Evolutionary conservation across 164 flowering plant genomes (phyloP).

Genomic region (Aristolochia californica): DNA sequence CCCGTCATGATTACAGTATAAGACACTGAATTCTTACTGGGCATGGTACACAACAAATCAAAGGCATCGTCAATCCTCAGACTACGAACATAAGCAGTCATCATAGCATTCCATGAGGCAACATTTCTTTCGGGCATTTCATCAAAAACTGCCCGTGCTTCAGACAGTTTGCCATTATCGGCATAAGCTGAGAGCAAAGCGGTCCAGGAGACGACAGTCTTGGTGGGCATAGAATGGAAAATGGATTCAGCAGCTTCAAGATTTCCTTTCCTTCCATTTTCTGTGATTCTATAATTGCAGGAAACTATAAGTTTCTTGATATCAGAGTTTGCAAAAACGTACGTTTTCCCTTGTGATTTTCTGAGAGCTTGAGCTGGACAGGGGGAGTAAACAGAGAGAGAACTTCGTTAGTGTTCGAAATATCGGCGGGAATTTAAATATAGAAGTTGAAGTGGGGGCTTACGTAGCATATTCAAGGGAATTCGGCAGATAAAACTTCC

Average conservation of each 20-base stretch:
- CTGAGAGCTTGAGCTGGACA: conserved; percentile 4
- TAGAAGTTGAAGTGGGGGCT: neutral
- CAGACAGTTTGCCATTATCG: conserved; percentile 19
- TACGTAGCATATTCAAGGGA: neutral
- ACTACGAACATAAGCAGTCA: conserved; percentile 29
- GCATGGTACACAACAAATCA: conserved; percentile 24
- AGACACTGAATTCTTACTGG: conserved; percentile 22
- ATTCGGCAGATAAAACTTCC: no score
- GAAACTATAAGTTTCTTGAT: conserved; percentile 14
- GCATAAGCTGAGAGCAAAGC: conserved; percentile 45
- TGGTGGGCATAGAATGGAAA: conserved; percentile 31
- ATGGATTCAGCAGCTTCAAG: conserved; percentile 30
- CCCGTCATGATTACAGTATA: conserved; percentile 35
- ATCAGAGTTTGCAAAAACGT: neutral
- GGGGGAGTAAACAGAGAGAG: neutral
- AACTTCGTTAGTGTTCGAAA: neutral
- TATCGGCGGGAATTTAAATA: neutral
- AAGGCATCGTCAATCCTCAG: conserved; percentile 19
- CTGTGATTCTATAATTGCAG: conserved; percentile 37
- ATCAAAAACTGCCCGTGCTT: conserved; percentile 37
- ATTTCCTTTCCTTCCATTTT: conserved; percentile 32
- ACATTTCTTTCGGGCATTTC: conserved; percentile 34
- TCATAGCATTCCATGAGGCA: conserved; percentile 46
- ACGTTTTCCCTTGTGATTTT: conserved; percentile 3
- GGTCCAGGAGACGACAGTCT: conserved; percentile 33